A percentile compares a stretch with the other conserved stretches of the same genome.
These are phyloP conservation scores for Exobasidium rhododendri DNA, from an alignment of 1,284 basidiomycete genomes.

Conservation along the genomic window DNA sequence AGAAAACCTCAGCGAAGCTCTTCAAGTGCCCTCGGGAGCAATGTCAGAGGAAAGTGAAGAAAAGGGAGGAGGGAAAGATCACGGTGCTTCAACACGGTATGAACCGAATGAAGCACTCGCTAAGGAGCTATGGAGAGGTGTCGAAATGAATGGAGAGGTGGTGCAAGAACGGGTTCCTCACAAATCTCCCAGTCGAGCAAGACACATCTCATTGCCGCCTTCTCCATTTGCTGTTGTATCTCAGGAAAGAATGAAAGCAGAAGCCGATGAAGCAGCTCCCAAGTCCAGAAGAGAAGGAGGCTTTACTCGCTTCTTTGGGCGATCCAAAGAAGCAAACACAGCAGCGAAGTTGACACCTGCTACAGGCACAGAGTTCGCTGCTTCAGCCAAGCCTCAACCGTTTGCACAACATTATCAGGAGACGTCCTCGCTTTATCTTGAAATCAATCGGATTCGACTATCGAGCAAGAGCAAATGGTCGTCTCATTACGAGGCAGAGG, in stretches of 20 bases:
- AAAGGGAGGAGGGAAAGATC: background rate
- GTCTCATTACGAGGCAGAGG: conserved; percentile 2
- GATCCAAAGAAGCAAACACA: background rate
- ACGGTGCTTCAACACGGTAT: background rate
- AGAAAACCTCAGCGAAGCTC: conserved; percentile 85
- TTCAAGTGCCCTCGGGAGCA: conserved; percentile 54
- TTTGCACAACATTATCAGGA: conserved; percentile 80
- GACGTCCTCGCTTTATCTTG: conserved; percentile 70
- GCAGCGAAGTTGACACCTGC: background rate
- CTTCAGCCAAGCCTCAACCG: conserved; percentile 57
- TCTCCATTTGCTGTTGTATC: background rate
- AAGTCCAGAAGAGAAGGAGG: background rate
- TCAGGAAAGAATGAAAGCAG: background rate
- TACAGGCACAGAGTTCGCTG: background rate
- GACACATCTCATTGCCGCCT: conserved; percentile 1
- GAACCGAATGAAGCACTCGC: conserved; percentile 3
- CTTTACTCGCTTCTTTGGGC: conserved; percentile 45
- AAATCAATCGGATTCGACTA: conserved; percentile 58
- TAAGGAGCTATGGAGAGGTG: conserved; percentile 8
- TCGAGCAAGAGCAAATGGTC: background rate
- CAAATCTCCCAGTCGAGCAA: background rate
- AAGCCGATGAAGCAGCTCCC: background rate
- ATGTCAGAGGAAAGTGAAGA: background rate
- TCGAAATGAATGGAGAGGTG: background rate
- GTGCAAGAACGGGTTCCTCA: background rate